Evolutionary conservation across 2,329 filamentous ascomycete genomes (phyloP).

Genomic region (Cordyceps cateniannulata): DNA sequence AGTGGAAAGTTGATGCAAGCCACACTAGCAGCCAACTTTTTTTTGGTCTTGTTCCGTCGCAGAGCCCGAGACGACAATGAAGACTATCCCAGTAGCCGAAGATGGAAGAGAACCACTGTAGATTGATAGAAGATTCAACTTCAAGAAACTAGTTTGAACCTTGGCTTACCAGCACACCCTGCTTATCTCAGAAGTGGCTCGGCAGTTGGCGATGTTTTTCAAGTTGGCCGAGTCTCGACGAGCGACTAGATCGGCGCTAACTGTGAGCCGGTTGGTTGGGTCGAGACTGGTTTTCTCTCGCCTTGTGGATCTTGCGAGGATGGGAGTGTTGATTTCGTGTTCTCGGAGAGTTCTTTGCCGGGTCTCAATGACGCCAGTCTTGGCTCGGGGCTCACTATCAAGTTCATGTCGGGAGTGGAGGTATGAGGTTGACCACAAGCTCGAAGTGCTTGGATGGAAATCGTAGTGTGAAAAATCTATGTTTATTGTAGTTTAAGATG

Average conservation of each 20-base stretch:
- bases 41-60: background rate
- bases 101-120: no score
- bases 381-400: background rate
- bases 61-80: no score
- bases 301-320: background rate
- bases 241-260: conserved; percentile 1
- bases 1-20: background rate
- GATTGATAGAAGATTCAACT: no score
- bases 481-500: background rate
- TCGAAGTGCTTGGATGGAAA: background rate
- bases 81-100: no score
- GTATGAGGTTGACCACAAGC: no score
- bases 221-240: background rate
- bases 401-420: background rate
- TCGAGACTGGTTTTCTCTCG: background rate
- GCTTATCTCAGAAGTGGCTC: background rate
- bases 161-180: background rate
- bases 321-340: background rate
- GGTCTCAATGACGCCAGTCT: background rate
- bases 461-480: background rate
- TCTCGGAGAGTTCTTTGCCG: background rate
- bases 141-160: no score
- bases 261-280: background rate
- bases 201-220: background rate
- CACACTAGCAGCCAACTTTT: background rate